Evolutionary conservation across 2,329 filamentous ascomycete species (phyloP).

Genomic region (Teratosphaeria zuluensis): DNA sequence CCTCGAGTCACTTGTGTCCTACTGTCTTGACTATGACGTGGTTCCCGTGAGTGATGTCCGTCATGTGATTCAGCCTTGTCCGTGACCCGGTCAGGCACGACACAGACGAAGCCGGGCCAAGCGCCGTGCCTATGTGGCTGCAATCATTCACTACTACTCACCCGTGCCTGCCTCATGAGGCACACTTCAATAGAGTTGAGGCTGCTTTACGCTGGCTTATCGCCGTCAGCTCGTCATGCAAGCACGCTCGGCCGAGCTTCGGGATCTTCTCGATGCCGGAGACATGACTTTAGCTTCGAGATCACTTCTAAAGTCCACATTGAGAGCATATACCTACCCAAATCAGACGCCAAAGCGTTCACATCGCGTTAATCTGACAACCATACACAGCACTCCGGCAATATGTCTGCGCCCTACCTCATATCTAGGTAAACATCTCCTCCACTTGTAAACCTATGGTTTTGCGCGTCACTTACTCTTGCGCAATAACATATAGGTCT

Average conservation of each 20-base stretch:
- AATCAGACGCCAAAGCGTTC: too few species aligned
- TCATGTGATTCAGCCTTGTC: neutral
- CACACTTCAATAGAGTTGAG: neutral
- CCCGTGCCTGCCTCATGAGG: neutral
- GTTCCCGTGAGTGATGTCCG: neutral
- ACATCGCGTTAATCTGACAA: too few species aligned
- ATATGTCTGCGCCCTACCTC: conserved; percentile 26
- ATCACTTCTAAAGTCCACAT: too few species aligned
- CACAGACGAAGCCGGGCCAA: neutral
- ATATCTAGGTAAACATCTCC: conserved; percentile 33
- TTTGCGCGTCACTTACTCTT: neutral
- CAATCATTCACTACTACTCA: neutral
- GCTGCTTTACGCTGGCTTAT: neutral
- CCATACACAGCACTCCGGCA: too few species aligned
- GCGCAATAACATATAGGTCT: neutral
- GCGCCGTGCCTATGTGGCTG: neutral
- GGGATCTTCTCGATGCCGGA: neutral
- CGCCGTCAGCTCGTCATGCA: neutral
- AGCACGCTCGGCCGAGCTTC: neutral
- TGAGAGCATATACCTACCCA: too few species aligned
- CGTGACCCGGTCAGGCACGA: neutral
- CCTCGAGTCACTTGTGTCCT: neutral
- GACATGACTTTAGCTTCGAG: neutral
- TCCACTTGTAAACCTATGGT: neutral
- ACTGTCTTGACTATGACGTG: neutral